A percentile compares a stretch with the other conserved stretches of the same genome.
These are phyloP conservation scores for Psophocarpus tetragonolobus DNA, from an alignment of 306 rosid species.

Conservation along the genomic window DNA sequence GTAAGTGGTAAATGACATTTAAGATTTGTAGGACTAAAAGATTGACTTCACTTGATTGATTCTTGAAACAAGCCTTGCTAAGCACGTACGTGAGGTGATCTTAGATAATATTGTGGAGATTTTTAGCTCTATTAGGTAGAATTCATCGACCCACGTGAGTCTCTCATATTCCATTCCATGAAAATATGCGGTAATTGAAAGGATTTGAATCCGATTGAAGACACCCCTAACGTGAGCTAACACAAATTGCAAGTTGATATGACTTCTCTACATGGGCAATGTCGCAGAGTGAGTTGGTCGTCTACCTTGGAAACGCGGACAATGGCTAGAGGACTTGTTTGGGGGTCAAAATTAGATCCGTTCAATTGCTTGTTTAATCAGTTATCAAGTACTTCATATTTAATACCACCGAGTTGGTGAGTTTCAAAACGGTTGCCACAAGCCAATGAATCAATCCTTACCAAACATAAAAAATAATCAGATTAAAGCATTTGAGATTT, in stretches of 20 bases:
- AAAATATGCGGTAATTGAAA: no score
- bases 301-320: not conserved
- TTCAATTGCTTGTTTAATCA: not conserved
- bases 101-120: no score
- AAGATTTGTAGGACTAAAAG: not conserved
- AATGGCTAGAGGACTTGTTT: not conserved
- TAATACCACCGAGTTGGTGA: not conserved
- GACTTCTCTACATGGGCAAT: not conserved
- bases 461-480: not conserved
- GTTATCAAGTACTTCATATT: not conserved
- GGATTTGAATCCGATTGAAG: no score
- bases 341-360: not conserved
- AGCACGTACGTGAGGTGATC: no score
- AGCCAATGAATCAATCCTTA: not conserved
- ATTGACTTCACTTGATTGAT: not conserved
- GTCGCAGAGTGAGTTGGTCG: not conserved
- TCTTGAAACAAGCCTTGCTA: not conserved
- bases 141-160: no score
- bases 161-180: no score
- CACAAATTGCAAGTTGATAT: not conserved
- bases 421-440: not conserved
- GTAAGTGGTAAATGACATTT: not conserved
- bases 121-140: no score
- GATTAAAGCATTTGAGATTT: not conserved
- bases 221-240: not conserved